Evolutionary conservation across 306 rosid genomes (phyloP).

Genomic region (Vigna trinervia): DNA sequence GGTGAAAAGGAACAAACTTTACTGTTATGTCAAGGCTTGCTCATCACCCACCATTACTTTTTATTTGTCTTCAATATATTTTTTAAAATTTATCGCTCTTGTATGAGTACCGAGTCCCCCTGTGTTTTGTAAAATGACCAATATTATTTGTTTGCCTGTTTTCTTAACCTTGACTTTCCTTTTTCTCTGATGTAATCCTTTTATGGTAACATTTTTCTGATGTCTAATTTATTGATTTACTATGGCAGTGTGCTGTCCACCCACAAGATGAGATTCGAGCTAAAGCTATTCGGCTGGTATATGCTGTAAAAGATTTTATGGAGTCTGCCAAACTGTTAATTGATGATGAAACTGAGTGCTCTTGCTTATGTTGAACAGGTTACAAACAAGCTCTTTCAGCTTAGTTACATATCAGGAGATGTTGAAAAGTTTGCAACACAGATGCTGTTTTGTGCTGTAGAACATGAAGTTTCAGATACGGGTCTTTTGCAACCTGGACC

Average conservation of each 20-base stretch:
- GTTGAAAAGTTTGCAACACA: constrained; percentile 82
- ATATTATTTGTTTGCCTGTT: constrained; percentile 18
- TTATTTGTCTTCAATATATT: not conserved
- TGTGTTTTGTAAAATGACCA: constrained; percentile 21
- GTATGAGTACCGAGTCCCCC: not conserved
- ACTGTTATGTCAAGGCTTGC: not conserved
- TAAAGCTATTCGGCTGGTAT: constrained; percentile 98
- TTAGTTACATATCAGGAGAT: constrained; percentile 74
- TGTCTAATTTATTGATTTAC: constrained; percentile 44
- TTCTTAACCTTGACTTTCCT: constrained; percentile 22
- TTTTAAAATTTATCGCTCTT: not conserved
- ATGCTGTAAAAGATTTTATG: constrained; percentile 39
- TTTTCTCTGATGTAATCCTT: constrained; percentile 25
- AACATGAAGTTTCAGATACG: constrained; percentile 53
- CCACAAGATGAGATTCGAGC: constrained; percentile 95
- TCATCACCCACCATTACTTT: not conserved
- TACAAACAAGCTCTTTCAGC: constrained; percentile 94
- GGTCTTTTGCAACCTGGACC: constrained; percentile 62
- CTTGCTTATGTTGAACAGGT: constrained; percentile 61
- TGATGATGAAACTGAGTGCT: constrained; percentile 17
- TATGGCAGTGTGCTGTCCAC: constrained; percentile 90
- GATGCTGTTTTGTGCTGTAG: constrained; percentile 78
- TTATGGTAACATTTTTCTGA: constrained; percentile 10
- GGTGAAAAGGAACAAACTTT: not conserved
- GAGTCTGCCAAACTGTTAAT: constrained; percentile 12